Conservation (phyloP, 495 filamentous ascomycete species). For the Penicillium paradoxum region DNA sequence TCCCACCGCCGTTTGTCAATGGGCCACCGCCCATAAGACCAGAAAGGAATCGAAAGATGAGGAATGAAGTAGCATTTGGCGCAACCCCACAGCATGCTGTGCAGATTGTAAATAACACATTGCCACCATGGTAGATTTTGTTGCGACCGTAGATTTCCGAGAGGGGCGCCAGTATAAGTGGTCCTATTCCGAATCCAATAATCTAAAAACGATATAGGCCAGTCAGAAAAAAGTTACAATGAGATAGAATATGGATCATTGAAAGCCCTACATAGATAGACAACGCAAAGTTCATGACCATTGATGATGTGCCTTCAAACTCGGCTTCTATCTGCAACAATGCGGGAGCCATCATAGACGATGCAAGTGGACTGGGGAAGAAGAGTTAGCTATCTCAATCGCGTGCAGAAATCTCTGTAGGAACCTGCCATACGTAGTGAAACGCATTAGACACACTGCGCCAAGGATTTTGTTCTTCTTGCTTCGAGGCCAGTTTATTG, state of each 20-base stretch:
- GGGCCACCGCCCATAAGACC: conserved; percentile 50
- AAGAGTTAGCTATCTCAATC: neutral
- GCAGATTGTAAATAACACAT: conserved; percentile 43
- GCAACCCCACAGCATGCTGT: conserved; percentile 60
- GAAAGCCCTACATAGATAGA: conserved; percentile 40
- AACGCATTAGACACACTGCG: conserved; percentile 6
- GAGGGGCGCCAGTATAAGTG: conserved; percentile 30
- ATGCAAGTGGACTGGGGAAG: conserved; percentile 29
- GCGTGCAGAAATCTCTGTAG: neutral
- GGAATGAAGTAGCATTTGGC: conserved; percentile 47
- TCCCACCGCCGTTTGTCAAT: conserved; percentile 33
- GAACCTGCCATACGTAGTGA: conserved; percentile 3
- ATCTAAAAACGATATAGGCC: neutral
- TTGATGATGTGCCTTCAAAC: conserved; percentile 3
- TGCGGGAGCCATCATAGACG: conserved; percentile 55
- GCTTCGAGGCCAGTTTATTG: conserved; percentile 48
- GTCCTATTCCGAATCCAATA: conserved; percentile 37
- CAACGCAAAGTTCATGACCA: conserved; percentile 33
- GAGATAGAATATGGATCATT: no score
- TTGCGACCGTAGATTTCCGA: conserved; percentile 34
- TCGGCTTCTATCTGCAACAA: conserved; percentile 35
- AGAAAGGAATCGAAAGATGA: conserved; percentile 56
- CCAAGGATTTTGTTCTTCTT: conserved; percentile 15
- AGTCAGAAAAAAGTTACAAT: neutral
- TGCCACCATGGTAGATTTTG: conserved; percentile 29